Conservation (phyloP, 495 filamentous ascomycete species). For the Lentithecium fluviatile region DNA sequence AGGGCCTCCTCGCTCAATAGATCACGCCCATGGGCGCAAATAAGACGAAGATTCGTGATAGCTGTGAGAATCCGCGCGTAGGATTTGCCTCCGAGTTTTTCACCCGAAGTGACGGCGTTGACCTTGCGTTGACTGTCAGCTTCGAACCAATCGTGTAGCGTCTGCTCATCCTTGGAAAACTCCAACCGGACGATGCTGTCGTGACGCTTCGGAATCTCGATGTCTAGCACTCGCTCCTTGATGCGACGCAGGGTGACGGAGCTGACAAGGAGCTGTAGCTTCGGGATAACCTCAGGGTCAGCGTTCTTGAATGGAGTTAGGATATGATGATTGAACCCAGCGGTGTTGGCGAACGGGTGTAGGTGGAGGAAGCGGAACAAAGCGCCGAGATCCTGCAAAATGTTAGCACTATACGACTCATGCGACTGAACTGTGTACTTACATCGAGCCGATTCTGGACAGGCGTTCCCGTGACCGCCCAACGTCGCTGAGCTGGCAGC, state of each 20-base stretch:
- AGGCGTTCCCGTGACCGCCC: constrained; percentile 93
- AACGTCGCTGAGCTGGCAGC: constrained; percentile 78
- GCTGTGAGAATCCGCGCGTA: constrained; percentile 88
- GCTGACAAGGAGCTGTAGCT: constrained; percentile 86
- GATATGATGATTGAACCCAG: constrained; percentile 73
- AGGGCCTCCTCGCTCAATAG: constrained; percentile 80
- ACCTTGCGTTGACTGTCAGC: constrained; percentile 63
- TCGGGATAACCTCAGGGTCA: constrained; percentile 76
- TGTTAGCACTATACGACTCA: neutral
- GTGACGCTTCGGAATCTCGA: constrained; percentile 66
- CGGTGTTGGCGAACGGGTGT: constrained; percentile 78
- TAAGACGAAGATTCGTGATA: constrained; percentile 83
- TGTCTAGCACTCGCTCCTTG: constrained; percentile 76
- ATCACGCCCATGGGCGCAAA: constrained; percentile 90
- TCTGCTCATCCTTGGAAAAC: constrained; percentile 56
- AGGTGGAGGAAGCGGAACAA: constrained; percentile 88
- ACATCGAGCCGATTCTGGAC: constrained; percentile 83
- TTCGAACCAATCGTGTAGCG: constrained; percentile 61
- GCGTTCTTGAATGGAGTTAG: constrained; percentile 77
- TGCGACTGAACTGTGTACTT: neutral
- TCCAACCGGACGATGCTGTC: constrained; percentile 67
- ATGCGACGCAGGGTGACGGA: constrained; percentile 88
- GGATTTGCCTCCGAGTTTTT: constrained; percentile 71
- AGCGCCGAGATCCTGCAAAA: constrained; percentile 65
- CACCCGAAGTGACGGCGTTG: constrained; percentile 51